Percentiles rank a stretch among this genome's conserved stretches.
These are phyloP conservation scores for Dendrostoma leiphaemia DNA, from an alignment of 2,329 filamentous ascomycete species.

Conservation along the genomic window DNA sequence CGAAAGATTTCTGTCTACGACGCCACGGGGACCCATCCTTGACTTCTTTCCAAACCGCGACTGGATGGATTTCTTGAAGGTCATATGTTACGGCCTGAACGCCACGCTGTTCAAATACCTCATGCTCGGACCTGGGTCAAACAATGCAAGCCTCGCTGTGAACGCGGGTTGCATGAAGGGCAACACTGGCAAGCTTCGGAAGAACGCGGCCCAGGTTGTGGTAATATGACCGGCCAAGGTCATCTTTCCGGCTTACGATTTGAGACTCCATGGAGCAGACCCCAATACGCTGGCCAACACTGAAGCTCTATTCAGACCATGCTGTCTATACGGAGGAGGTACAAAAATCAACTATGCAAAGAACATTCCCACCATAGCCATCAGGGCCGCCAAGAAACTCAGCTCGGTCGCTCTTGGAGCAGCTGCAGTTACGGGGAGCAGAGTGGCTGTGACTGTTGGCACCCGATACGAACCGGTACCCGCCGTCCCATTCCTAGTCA, in stretches of 20 bases:
- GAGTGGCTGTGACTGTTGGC: neutral
- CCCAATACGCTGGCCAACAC: too few relatives aligned
- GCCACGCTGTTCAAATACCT: conserved; percentile 55
- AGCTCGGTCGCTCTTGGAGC: neutral
- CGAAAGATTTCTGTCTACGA: conserved; percentile 58
- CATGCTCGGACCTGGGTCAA: conserved; percentile 51
- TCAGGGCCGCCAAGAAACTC: neutral
- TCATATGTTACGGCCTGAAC: conserved; percentile 45
- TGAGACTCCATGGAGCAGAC: too few relatives aligned
- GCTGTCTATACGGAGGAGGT: neutral
- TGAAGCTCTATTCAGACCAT: neutral
- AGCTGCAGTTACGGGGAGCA: neutral
- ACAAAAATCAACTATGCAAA: neutral
- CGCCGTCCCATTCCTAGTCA: neutral
- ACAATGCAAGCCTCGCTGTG: conserved; percentile 50
- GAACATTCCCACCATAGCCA: neutral
- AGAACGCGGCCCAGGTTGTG: conserved; percentile 33
- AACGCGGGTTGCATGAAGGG: conserved; percentile 58
- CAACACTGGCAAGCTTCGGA: conserved; percentile 47
- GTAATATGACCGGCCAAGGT: conserved; percentile 25
- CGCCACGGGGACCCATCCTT: conserved; percentile 39
- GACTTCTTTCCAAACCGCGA: conserved; percentile 42
- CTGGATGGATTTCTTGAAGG: conserved; percentile 45
- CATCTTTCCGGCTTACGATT: too few relatives aligned
- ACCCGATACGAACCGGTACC: neutral